A percentile compares a stretch with the other conserved stretches of the same genome.
phyloP scores from a whole-genome alignment of 495 filamentous ascomycete genomes.

The Aspergillus heteromorphus region DNA sequence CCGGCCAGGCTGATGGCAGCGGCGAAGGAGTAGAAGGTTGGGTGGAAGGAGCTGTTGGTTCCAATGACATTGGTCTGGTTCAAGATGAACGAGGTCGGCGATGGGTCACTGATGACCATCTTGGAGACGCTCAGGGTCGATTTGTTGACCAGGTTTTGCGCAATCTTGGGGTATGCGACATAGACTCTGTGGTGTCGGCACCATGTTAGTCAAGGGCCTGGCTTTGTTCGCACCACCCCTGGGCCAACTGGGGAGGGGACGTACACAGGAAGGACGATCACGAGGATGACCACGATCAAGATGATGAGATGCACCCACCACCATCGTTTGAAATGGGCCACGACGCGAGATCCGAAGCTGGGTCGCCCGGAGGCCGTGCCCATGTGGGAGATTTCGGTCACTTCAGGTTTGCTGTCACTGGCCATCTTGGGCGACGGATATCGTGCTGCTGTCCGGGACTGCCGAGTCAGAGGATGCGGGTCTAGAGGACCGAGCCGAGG shows the following conservation, averaged over 20 bases:
- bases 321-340: conserved; percentile 49
- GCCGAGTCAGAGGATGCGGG: neutral
- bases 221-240: neutral
- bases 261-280: conserved; percentile 64
- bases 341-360: conserved; percentile 32
- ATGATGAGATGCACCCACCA: conserved; percentile 70
- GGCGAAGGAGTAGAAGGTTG: conserved; percentile 51
- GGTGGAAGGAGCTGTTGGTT: conserved; percentile 45
- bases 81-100: conserved; percentile 52
- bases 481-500: neutral
- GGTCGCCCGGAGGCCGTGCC: conserved; percentile 17
- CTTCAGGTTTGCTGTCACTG: conserved; percentile 21
- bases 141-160: conserved; percentile 60
- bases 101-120: conserved; percentile 55
- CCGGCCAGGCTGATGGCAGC: conserved; percentile 50
- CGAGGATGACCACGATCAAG: conserved; percentile 50
- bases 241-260: no score
- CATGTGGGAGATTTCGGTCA: conserved; percentile 1
- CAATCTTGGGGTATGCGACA: conserved; percentile 67
- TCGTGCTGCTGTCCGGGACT: no score
- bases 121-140: conserved; percentile 55
- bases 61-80: conserved; percentile 44
- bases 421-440: conserved; percentile 28
- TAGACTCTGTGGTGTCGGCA: conserved; percentile 49
- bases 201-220: neutral